Evolutionary conservation across 257 asterid genomes (phyloP), one percentile per base, ranked within the genome.

Genomic region (Osmanthus fragrans): DNA sequence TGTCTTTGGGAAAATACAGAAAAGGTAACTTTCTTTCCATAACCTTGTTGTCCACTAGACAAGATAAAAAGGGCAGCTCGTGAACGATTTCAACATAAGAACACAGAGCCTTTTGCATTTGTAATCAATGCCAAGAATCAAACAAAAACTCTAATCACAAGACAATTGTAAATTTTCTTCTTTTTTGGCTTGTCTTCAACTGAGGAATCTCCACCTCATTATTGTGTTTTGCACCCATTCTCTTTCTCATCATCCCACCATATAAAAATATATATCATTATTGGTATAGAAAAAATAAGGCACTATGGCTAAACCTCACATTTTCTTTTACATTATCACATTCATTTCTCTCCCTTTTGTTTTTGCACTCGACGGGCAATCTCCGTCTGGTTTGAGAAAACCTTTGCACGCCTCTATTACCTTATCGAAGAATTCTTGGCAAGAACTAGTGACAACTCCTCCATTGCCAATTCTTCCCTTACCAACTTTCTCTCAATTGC

Each of bases 391-490:
- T 27, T 2, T 12, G 19, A 63, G 19, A n/a, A 63, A 74, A 21
- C 51, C 72, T 40, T 66, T 80, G 76, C 87, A 64, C 33, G 30
- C 15, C 66, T 58, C 66, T 2, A 6, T 58, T 58, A 58, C 66
- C 32, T 58, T 1, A 3, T 4, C 21, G 58, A 15, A 7, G 51
- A 65, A 0, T 40, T 36, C 32, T 21, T n/a, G 63, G 6, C 82
- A 73, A 73, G 23, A 27, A 2, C 30, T 77, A 60, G 51, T 23
- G 29, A 54, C 88, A 40, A 86, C 97, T 16, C 99, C 99, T 1
- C 99, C 99, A 1, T 81, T 95, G 81, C 99, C 99, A 34, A 78
- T 95, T 51, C 96, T 86, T 7, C 99, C 99, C 5, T 66, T 95
- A 32, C 98, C 99, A 21, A 82, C 89, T 2, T 87, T 84, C 18